These are phyloP conservation scores for Yarrowia alimentaria DNA, from an alignment of 805 yeast species.

Conservation along the genomic window DNA sequence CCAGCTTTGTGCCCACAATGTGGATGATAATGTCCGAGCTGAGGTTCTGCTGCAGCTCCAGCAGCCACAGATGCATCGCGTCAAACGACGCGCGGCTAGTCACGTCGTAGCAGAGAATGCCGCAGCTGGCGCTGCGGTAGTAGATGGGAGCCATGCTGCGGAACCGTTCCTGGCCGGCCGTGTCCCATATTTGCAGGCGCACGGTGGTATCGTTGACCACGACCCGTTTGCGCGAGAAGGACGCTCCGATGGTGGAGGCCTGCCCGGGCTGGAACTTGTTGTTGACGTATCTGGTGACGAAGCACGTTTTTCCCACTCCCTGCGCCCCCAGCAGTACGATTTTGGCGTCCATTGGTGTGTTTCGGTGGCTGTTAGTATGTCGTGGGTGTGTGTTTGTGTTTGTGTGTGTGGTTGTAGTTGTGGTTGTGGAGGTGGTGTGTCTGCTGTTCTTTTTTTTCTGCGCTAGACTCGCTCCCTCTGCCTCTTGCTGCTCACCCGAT, in stretches of 20 bases:
- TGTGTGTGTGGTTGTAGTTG: not conserved
- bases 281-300: slow-evolving; percentile 40
- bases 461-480: not conserved
- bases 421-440: too few species aligned
- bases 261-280: slow-evolving; percentile 40
- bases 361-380: too few species aligned
- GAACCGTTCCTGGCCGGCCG: slow-evolving; percentile 96
- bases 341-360: slow-evolving; percentile 40
- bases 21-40: slow-evolving; percentile 37
- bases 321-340: slow-evolving; percentile 41
- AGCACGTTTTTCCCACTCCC: slow-evolving; percentile 42
- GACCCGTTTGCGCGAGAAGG: slow-evolving; percentile 40
- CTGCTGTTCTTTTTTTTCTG: too few species aligned
- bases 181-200: slow-evolving; percentile 74
- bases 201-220: slow-evolving; percentile 39
- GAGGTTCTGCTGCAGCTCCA: slow-evolving; percentile 38
- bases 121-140: slow-evolving; percentile 44
- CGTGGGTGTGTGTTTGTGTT: not conserved
- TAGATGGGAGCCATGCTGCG: slow-evolving; percentile 69
- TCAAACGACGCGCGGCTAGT: slow-evolving; percentile 39
- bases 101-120: slow-evolving; percentile 41
- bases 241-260: slow-evolving; percentile 42
- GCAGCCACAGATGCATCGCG: slow-evolving; percentile 41
- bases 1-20: slow-evolving; percentile 41
- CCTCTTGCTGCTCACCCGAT: not conserved